These are phyloP conservation scores for Nicotiana rustica DNA, from an alignment of 305 asterid genomes.

Conservation along the genomic window DNA sequence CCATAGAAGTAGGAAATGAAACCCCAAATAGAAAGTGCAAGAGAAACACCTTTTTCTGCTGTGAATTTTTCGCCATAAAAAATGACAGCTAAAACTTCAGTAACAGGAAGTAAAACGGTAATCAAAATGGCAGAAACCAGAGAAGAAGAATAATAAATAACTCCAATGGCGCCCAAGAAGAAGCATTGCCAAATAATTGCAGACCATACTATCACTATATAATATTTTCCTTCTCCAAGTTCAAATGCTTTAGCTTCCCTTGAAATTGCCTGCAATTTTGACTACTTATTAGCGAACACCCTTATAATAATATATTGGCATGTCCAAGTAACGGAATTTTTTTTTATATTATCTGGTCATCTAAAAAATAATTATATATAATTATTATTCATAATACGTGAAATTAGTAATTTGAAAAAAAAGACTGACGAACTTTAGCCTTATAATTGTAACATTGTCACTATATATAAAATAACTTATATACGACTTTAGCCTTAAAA, in stretches of 20 bases:
- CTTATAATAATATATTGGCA: neutral
- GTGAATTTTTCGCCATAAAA: constrained; percentile 25
- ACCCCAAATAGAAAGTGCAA: constrained; percentile 31
- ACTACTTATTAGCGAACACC: neutral
- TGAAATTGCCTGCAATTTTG: constrained; percentile 28
- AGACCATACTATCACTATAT: constrained; percentile 6
- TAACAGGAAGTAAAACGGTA: constrained; percentile 24
- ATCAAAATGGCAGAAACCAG: constrained; percentile 29
- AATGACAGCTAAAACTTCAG: constrained; percentile 21
- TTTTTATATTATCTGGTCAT: neutral
- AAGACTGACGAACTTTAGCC: neutral
- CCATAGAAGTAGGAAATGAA: constrained; percentile 34
- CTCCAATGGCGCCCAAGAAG: constrained; percentile 33
- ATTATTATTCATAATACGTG: neutral
- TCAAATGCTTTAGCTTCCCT: constrained; percentile 33
- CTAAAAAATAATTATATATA: neutral
- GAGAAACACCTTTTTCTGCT: constrained; percentile 31
- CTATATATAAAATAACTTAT: no score
- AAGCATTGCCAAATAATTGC: constrained; percentile 34
- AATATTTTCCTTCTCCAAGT: constrained; percentile 32
- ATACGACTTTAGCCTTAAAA: no score
- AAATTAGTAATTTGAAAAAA: neutral
- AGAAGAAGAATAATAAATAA: constrained; percentile 19
- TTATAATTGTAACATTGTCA: no score
- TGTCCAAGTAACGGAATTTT: neutral